Base-by-base conservation (phyloP, 108 stramenopile genomes). In the Pseudonitzschia delicatissima region DNA sequence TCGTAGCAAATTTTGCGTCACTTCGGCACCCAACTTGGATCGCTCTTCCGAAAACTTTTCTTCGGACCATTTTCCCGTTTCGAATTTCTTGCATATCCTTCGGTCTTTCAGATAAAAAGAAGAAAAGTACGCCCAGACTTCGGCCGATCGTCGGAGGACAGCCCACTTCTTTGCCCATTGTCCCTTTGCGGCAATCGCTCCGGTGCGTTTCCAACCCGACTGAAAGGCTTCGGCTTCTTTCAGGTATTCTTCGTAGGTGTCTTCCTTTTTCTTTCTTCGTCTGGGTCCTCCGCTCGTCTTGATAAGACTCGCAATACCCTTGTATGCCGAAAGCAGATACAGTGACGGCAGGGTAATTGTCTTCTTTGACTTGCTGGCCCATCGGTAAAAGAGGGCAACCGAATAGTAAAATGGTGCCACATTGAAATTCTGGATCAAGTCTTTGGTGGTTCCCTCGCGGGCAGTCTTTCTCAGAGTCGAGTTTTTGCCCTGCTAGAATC, bases 1-100 rank as follows among this genome's bases (percentile, higher is more conserved):
- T 68, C 85, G 89, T 32, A 98, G 74, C 51, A 97, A 73, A 60
- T 90, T 96, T 64, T 96, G 90, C 18, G 93, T 92, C n/a, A 96
- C 67, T 51, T 90, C 86, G 25, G 81, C 84, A 28, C 91, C 91
- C 50, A 95, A 65, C 67, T 86, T 84, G 2, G 81, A 79, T 48
- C 93, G 70, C 55, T 90, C 89, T 48, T 78, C 76, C 35, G 68
- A 79, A 57, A 89, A 85, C 37, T 69, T 80, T 36, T 87, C 84
- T 60, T 89, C 80, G 21, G 77, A 64, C 88, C 87, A 90, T 42
- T 77, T 64, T 0, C 93, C 90, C 64, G 77, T 90, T 20, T 87
- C 72, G 49, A 81, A 83, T 50, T 82, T 87, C 35, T 81, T 84
- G 29, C 77, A 59, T 33, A 95, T 87, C 53, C 91, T 68, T 49